Percentiles rank a stretch among this genome's conserved stretches.
Conservation (phyloP, 2,329 filamentous ascomycete genomes). For the Cyclaneusma minus region DNA sequence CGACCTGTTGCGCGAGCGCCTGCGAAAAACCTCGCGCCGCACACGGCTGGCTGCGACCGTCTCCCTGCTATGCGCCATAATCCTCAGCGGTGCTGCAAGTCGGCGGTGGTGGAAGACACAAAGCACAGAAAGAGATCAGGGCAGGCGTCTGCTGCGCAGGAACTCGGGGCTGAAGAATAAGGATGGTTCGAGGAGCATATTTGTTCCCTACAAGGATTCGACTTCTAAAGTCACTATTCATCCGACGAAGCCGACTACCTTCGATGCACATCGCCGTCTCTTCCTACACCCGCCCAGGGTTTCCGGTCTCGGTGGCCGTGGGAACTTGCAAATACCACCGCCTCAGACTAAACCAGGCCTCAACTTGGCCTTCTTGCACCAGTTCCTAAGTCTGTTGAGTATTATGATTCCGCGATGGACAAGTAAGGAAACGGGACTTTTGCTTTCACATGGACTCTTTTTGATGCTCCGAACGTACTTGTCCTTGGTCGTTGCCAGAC, state of each 20-base stretch:
- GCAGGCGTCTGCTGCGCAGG: slow-evolving; percentile 64
- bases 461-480: slow-evolving; percentile 86
- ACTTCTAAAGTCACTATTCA: slow-evolving; percentile 86
- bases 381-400: slow-evolving; percentile 88
- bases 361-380: slow-evolving; percentile 90
- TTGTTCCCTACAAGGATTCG: slow-evolving; percentile 77
- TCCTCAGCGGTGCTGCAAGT: slow-evolving; percentile 65
- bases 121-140: slow-evolving; percentile 67
- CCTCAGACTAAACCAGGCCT: slow-evolving; percentile 85
- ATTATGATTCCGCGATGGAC: slow-evolving; percentile 96
- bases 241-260: slow-evolving; percentile 81
- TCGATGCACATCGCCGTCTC: slow-evolving; percentile 85
- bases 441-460: slow-evolving; percentile 80
- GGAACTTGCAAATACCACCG: slow-evolving; percentile 54
- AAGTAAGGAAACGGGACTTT: slow-evolving; percentile 84
- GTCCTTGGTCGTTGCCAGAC: slow-evolving; percentile 76
- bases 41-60: slow-evolving; percentile 64
- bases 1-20: slow-evolving; percentile 31
- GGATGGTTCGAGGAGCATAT: slow-evolving; percentile 88
- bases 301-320: slow-evolving; percentile 56
- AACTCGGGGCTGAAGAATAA: slow-evolving; percentile 91
- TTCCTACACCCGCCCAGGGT: slow-evolving; percentile 85
- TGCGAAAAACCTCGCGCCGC: slow-evolving; percentile 51
- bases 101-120: slow-evolving; percentile 60
- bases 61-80: slow-evolving; percentile 60